Conservation (phyloP, 2,329 filamentous ascomycete genomes). For the Apiospora pterosperma region DNA sequence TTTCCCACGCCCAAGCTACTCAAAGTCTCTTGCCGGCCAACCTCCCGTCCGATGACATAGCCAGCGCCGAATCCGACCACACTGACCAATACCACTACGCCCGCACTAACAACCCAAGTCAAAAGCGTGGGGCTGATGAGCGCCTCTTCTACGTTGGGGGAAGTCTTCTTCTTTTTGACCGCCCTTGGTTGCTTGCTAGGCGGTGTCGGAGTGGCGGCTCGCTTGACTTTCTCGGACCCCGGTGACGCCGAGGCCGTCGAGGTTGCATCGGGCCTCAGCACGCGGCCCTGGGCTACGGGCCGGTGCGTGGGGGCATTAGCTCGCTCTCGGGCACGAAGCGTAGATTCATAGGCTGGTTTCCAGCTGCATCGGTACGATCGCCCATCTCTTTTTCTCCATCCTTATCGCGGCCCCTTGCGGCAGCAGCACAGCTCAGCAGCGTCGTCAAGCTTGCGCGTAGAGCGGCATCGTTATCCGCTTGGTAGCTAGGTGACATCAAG, state of each 20-base stretch:
- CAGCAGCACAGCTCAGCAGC: constrained; percentile 88
- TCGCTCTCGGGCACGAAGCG: constrained; percentile 60
- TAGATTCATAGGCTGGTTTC: constrained; percentile 54
- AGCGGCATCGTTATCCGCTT: constrained; percentile 89
- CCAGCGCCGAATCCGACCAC: constrained; percentile 68
- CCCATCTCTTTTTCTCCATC: constrained; percentile 37
- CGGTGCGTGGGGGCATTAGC: constrained; percentile 39
- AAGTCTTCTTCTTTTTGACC: constrained; percentile 55
- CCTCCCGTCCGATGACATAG: constrained; percentile 65
- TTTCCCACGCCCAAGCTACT: constrained; percentile 39
- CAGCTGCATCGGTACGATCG: constrained; percentile 39
- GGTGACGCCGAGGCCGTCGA: constrained; percentile 8
- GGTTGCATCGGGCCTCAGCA: constrained; percentile 12
- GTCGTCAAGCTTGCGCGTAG: constrained; percentile 92
- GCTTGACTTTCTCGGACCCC: constrained; percentile 45
- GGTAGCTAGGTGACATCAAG: constrained; percentile 70
- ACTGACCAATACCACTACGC: constrained; percentile 64
- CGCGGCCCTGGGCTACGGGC: constrained; percentile 15
- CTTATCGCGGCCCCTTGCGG: constrained; percentile 78
- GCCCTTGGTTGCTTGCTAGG: constrained; percentile 39
- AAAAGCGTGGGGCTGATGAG: constrained; percentile 57
- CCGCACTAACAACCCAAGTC: constrained; percentile 64
- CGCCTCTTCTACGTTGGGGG: constrained; percentile 33
- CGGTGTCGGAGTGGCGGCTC: constrained; percentile 36
- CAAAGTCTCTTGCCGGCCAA: constrained; percentile 59